Base-by-base conservation (phyloP, 139 green algal genomes). In the Tetraselmis striata region DNA sequence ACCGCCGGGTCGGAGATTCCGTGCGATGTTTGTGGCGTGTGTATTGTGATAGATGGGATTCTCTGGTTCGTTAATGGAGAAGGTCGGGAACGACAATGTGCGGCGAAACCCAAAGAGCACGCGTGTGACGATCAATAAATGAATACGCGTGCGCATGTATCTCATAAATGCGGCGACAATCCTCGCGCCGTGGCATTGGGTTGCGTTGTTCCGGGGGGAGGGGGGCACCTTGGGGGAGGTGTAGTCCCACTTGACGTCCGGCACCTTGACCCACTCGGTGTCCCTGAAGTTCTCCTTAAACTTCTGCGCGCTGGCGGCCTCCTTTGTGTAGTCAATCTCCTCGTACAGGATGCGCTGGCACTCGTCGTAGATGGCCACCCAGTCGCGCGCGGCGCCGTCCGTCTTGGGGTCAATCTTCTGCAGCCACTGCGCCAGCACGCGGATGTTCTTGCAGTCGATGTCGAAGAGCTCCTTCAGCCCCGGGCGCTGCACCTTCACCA, bases 361-460 rank as follows among this genome's bases (percentile, higher is more conserved):
- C 91, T 99, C 97, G 86, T 99, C 97, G 85, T 99, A 99, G 84
- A 99, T 99, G 79, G 97, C 97, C 32, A 99, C 97, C 97, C 97
- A 99, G 89, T 99, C 97, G 75, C 97, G 90, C 23, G 95, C 94
- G 2, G 97, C 97, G 74, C 97, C 97, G 86, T 99, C 97, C 1
- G 91, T 96, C 90, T 98, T 99, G 81, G 96, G 95, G 90, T 99
- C 97, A 30, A 89, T 76, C 31, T 82, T 81, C 82, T 92, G 89
- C 79, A 92, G 84, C 85, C 88, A 91, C 88, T 98, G 86, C 1
- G 95, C 93, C 80, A 99, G 86, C 25, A 96, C 85, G 22, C 94
- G 89, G 27, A 99, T 89, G 87, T 99, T 98, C 88, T 98, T 97
- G 25, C 98, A 90, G 87, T 99, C 96, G 75, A 99, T 96, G 86